These are phyloP conservation scores for Colletotrichum gigasporum DNA, from an alignment of 2,329 filamentous ascomycete species.

Conservation along the genomic window DNA sequence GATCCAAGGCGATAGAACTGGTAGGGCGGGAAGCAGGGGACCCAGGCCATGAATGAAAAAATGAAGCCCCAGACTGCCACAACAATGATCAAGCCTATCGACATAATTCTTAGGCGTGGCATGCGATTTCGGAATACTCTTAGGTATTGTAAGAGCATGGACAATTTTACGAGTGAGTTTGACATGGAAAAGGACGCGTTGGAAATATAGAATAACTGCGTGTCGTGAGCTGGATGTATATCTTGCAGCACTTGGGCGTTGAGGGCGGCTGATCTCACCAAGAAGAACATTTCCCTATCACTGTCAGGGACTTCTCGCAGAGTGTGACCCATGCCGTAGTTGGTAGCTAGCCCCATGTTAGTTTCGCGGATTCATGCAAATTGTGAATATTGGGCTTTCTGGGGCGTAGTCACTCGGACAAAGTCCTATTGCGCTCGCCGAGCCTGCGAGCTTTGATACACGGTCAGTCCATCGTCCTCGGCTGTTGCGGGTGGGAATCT, in stretches of 20 bases:
- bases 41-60: constrained; percentile 19
- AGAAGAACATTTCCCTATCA: constrained; percentile 17
- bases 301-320: constrained; percentile 1
- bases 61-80: neutral
- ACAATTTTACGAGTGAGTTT: neutral
- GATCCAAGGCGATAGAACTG: constrained; percentile 15
- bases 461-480: neutral
- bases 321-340: constrained; percentile 11
- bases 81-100: neutral
- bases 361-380: too few relatives aligned
- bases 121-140: constrained; percentile 1
- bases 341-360: neutral
- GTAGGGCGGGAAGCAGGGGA: constrained; percentile 16
- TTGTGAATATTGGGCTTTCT: too few relatives aligned
- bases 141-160: constrained; percentile 13
- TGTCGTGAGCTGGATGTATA: neutral
- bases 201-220: constrained; percentile 15
- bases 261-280: neutral
- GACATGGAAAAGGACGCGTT: constrained; percentile 17
- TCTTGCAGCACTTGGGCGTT: too few relatives aligned
- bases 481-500: neutral
- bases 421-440: constrained; percentile 8
- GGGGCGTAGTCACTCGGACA: neutral
- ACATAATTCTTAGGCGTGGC: neutral
- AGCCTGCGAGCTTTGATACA: neutral